Conservation (phyloP, 202 grass and related monocot genomes). For the Dendrocalamus latiflorus region DNA sequence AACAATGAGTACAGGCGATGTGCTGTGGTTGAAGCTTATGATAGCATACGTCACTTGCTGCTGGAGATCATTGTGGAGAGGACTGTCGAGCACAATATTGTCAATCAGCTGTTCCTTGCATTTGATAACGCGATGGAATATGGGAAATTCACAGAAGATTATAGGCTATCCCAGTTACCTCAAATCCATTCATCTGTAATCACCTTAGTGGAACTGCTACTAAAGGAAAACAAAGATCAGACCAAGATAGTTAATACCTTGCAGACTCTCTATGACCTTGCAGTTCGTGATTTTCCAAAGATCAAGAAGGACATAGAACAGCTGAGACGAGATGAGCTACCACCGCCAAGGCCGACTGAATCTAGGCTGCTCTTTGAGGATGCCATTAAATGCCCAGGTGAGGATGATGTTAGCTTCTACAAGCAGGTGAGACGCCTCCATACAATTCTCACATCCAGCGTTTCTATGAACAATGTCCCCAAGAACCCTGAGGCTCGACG, state of each 20-base stretch:
- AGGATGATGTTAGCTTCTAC: slow-evolving; percentile 62
- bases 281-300: slow-evolving; percentile 65
- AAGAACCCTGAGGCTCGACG: slow-evolving; percentile 80
- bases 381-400: slow-evolving; percentile 51
- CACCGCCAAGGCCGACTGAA: slow-evolving; percentile 30
- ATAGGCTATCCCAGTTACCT: slow-evolving; percentile 50
- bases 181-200: slow-evolving; percentile 68
- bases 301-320: slow-evolving; percentile 54
- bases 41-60: slow-evolving; percentile 66
- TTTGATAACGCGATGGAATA: slow-evolving; percentile 48
- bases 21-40: slow-evolving; percentile 89
- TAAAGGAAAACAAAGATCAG: slow-evolving; percentile 58
- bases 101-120: slow-evolving; percentile 51
- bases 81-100: slow-evolving; percentile 58
- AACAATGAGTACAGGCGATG: slow-evolving; percentile 79
- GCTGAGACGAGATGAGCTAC: slow-evolving; percentile 50
- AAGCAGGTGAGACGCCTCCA: slow-evolving; percentile 82
- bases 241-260: slow-evolving; percentile 78
- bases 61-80: slow-evolving; percentile 55
- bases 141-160: slow-evolving; percentile 51
- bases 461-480: slow-evolving; percentile 85
- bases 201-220: slow-evolving; percentile 57
- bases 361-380: slow-evolving; percentile 77
- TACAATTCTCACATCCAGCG: slow-evolving; percentile 83
- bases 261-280: slow-evolving; percentile 82